Evolutionary conservation across 1,284 basidiomycete species (phyloP), one percentile per base, ranked within the genome.

Genomic region (Boletus smithii): DNA sequence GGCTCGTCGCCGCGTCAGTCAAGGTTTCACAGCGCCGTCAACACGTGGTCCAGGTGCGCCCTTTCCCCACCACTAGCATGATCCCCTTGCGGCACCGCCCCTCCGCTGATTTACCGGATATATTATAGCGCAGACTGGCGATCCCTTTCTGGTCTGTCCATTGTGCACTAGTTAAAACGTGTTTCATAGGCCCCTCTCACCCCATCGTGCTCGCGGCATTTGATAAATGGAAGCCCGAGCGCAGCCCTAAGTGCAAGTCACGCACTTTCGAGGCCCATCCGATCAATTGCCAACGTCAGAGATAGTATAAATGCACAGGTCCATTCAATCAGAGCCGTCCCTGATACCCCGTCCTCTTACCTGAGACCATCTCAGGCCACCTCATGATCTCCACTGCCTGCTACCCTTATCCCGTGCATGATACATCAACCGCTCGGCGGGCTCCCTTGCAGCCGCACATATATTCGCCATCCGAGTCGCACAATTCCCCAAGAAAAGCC

Each of bases 1-100:
- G 49, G 49, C 42, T 51, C 49, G 57, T 63, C 60, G 58, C 65
- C 53, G 49, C 53, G 46, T 65, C 64, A 65, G 32, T 48, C 59
- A 65, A 62, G 62, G 64, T 66, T 63, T 66, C 65, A 66, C 61
- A 51, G 54, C 59, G 53, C 56, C 53, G 65, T 58, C 56, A 57
- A 65, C 62, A 68, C 42, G 62, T 54, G 66, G 54, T 35, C 48
- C 44, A 58, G 58, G 66, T 66, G 64, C 50, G 61, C 55, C 29
- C 31, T 62, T 63, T 36, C 49, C 50, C 58, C 52, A 58, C 59
- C 32, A 48, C 38, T 33, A 63, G n/a, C n/a, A n/a, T n/a, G n/a
- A n/a, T 33, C 53, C 52, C 59, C 42, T 60, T 44, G 40, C 61
- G 62, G 48, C 52, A 65, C 61, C 56, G 57, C 46, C 55, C 56